Base-by-base conservation (phyloP, 179 eudicot genomes). In the Silene noctiflora region DNA sequence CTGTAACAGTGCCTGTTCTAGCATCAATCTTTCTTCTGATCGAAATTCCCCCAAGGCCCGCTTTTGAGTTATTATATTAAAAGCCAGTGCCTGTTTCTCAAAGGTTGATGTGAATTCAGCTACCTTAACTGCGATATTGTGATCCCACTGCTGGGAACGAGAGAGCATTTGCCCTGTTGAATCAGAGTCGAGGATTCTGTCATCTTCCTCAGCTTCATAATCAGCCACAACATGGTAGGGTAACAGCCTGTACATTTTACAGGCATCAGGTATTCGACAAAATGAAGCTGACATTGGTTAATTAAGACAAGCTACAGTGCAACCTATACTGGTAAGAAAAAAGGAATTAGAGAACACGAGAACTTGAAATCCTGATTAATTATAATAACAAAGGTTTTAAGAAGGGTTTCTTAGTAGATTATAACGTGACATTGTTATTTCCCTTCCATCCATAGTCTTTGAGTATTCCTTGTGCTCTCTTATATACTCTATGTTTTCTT, bases 181-280 rank as follows among this genome's bases (percentile, higher is more conserved):
- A 82, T 93, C 98, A n/a, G 97, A 90, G 72, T 92, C 97, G 10
- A 94, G 96, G 75, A 94, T 90, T 83, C 93, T 89, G 78, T 94
- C 98, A 76, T 94, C 98, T 79, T 90, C 98, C 84, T 94, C 98
- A 67, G 97, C 97, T 90, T 94, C 98, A 82, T 92, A 94, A 84
- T 94, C 98, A n/a, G 98, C 98, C 80, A 94, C 97, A 51, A 94
- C 98, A 81, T 94, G 98, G 83, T 94, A 94, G 27, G 98, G 98
- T 39, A 94, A 87, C 77, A 94, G 86, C 91, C 98, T 94, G 91
- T 75, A 82, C 29, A 29, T 72, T 22, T 25, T 31, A 60, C 27
- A 60, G 51, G 71, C 4, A 76, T 48, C 31, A 27, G 11, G 25
- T 20, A 60, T 16, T 44, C 24, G 11, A 39, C 44, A 27, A 46